phyloP scores from a whole-genome alignment of 495 filamentous ascomycete genomes.

The Annulohypoxylon maeteangense region DNA sequence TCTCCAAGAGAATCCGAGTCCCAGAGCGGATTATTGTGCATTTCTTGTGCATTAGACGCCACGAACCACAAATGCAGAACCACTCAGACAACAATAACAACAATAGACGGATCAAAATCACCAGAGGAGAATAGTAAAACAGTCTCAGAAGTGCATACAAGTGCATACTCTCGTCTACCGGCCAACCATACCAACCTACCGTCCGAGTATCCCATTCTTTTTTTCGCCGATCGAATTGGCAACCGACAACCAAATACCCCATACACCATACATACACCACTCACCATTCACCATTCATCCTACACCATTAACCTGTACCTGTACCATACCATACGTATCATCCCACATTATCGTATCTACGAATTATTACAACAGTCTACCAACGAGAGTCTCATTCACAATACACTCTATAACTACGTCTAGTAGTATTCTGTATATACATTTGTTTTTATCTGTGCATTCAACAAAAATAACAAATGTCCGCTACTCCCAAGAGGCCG shows the following conservation, averaged over 20 bases:
- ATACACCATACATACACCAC: not conserved
- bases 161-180: not conserved
- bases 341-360: constrained; percentile 20
- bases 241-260: constrained; percentile 23
- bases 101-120: constrained; percentile 15
- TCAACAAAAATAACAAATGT: constrained; percentile 36
- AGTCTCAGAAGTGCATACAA: not conserved
- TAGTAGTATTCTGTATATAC: constrained; percentile 36
- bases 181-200: not conserved
- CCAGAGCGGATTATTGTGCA: constrained; percentile 7
- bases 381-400: constrained; percentile 14
- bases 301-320: not conserved
- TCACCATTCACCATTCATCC: too few relatives aligned
- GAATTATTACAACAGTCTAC: constrained; percentile 16
- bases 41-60: constrained; percentile 20
- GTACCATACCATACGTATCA: constrained; percentile 12
- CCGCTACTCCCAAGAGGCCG: constrained; percentile 59
- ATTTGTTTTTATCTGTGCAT: constrained; percentile 18
- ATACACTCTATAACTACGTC: constrained; percentile 10
- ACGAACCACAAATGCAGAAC: constrained; percentile 33
- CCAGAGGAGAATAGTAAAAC: constrained; percentile 4
- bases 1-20: too few relatives aligned
- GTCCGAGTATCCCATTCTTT: not conserved
- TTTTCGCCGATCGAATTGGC: constrained; percentile 25
- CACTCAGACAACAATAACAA: constrained; percentile 23